Evolutionary conservation across 371 early-diverging fungal genomes (phyloP).

Genomic region (Rhizomucor pusillus): DNA sequence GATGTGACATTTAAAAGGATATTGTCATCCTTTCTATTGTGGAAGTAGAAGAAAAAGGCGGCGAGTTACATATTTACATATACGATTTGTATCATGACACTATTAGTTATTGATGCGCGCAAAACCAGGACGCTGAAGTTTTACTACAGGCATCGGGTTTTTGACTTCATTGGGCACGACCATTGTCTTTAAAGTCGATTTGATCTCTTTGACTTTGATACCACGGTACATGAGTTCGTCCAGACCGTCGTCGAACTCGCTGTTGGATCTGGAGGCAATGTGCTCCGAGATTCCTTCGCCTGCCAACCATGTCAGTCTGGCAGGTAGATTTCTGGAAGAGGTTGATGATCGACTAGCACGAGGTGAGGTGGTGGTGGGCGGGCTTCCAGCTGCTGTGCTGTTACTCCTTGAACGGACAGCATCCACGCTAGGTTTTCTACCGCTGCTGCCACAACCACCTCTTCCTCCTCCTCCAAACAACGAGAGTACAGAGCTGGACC

Average conservation of each 20-base stretch:
- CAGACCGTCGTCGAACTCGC: constrained; percentile 32
- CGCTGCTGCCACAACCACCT: no score
- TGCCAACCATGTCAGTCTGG: constrained; percentile 1
- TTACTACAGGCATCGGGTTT: constrained; percentile 40
- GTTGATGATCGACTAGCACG: not conserved
- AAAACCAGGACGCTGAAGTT: constrained; percentile 44
- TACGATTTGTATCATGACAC: not conserved
- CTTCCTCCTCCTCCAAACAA: no score
- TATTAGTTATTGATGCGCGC: constrained; percentile 42
- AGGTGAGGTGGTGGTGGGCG: no score
- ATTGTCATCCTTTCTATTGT: no score
- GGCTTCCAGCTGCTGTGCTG: no score
- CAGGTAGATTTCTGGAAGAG: constrained; percentile 2
- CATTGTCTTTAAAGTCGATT: constrained; percentile 46
- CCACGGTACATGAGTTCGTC: constrained; percentile 45
- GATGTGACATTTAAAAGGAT: no score
- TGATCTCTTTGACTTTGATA: constrained; percentile 52
- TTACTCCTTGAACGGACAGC: no score
- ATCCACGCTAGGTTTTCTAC: no score
- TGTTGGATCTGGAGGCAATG: constrained; percentile 2
- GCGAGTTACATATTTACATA: not conserved
- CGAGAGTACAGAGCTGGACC: not conserved
- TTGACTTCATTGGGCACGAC: constrained; percentile 41
- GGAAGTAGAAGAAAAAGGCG: no score
- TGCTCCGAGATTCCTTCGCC: constrained; percentile 2